Base-by-base conservation (phyloP, 2,329 filamentous ascomycete genomes). In the Chrysosporium keratinophilum region DNA sequence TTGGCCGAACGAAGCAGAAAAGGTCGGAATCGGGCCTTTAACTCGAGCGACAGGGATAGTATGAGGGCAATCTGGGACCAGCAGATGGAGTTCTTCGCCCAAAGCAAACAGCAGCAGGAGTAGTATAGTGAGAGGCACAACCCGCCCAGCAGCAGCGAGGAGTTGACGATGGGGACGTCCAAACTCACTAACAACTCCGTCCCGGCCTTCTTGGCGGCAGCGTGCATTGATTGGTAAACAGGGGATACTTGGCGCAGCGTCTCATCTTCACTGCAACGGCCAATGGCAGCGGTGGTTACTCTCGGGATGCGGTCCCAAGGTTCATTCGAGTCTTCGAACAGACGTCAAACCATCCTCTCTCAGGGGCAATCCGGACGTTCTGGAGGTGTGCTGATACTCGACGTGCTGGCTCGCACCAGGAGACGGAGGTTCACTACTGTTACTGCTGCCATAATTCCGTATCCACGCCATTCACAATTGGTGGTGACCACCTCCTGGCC, bases 241-340 rank as follows among this genome's bases (percentile, higher is more conserved):
- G 50, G 48, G 44, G 51, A 39, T 40, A 53, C 55, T 57, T 57
- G 55, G 55, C 55, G 42, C 43, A 35, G 34, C 49, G 55, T 57
- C 55, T 57, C 55, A 54, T 54, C 52, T 45, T 43, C 43, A 49
- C 39, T 12, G 5, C 41, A 12, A 40, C 54, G 14, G 51, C 54
- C 54, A 57, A 54, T 57, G 34, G 20, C 17, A 14, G 35, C 14
- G 20, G 28, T 48, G 42, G 34, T 45, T 42, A 34, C 17, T 52
- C 47, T 45, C 46, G 41, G 55, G 52, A 47, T 40, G 47, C 43
- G 23, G 20, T 43, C 20, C 55, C 55, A 57, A 44, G 52, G 50
- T 45, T 56, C 50, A 20, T 46, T 52, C 33, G 50, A 46, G 40
- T 52, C 50, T 52, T 52, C 50, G 50, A 52, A 52, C 50, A 52